A percentile compares a stretch with the other conserved stretches of the same genome.
phyloP scores from a whole-genome alignment of 1,284 basidiomycete species.

The Fistulinella cinereoalba region DNA sequence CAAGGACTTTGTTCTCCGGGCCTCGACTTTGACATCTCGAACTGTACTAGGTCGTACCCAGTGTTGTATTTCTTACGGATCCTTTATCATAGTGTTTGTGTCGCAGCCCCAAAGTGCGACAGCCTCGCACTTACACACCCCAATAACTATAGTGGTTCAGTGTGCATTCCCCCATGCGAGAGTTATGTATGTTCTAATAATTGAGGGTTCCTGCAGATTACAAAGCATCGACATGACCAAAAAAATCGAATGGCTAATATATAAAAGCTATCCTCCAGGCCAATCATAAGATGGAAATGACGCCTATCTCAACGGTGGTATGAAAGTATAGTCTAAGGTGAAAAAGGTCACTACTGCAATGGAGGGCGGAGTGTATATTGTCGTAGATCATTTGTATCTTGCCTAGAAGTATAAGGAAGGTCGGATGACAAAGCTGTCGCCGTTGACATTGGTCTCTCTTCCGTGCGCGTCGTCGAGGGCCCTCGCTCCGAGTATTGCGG shows the following conservation, averaged over 20 bases:
- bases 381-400: slow-evolving; percentile 1
- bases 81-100: slow-evolving; percentile 19
- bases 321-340: slow-evolving; percentile 1
- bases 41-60: slow-evolving; percentile 7
- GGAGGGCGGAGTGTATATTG: slow-evolving; percentile 6
- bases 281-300: neutral
- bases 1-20: slow-evolving; percentile 11
- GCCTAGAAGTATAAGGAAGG: slow-evolving; percentile 16
- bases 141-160: neutral
- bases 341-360: slow-evolving; percentile 1
- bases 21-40: slow-evolving; percentile 3
- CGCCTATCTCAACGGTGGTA: neutral
- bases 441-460: slow-evolving; percentile 13
- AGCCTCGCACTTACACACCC: slow-evolving; percentile 5
- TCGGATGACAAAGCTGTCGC: slow-evolving; percentile 4
- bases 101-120: slow-evolving; percentile 5
- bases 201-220: no score
- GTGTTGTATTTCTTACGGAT: slow-evolving; percentile 24
- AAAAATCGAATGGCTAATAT: slow-evolving; percentile 4
- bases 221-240: slow-evolving; percentile 5
- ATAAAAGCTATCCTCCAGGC: no score
- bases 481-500: slow-evolving; percentile 66
- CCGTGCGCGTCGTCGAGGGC: slow-evolving; percentile 8
- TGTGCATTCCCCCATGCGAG: no score
- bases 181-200: no score